These are phyloP conservation scores for Penicillium sp. DNA, from an alignment of 2,329 filamentous ascomycete species.

Conservation along the genomic window DNA sequence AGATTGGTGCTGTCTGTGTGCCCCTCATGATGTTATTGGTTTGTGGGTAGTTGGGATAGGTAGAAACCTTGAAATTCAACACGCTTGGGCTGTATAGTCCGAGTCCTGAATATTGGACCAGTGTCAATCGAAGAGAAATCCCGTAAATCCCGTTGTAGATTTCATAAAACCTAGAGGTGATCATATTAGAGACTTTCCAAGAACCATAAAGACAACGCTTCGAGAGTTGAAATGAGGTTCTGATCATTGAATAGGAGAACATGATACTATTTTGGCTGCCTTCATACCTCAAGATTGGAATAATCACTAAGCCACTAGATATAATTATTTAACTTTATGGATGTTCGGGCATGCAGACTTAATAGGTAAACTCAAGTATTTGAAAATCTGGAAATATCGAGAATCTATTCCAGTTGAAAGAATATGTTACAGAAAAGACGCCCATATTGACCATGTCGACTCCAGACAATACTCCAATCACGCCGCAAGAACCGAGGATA, in stretches of 20 bases:
- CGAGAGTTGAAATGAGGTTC: no score
- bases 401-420: background rate
- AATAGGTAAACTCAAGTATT: background rate
- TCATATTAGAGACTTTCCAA: no score
- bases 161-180: no score
- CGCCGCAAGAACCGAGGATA: background rate
- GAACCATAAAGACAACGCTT: no score
- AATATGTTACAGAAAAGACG: background rate
- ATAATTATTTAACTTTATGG: no score
- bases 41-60: conserved; percentile 6
- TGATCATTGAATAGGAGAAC: no score
- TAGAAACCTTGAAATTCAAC: conserved; percentile 14
- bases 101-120: background rate
- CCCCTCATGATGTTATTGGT: background rate
- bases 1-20: background rate
- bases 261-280: no score
- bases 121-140: no score
- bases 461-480: background rate
- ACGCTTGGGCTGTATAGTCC: background rate
- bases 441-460: background rate
- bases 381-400: background rate
- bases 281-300: no score
- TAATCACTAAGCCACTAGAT: no score
- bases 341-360: background rate
- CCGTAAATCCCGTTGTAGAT: no score